These are phyloP conservation scores for Nakazawaea sp. DNA, from an alignment of 805 yeast species.

Conservation along the genomic window DNA sequence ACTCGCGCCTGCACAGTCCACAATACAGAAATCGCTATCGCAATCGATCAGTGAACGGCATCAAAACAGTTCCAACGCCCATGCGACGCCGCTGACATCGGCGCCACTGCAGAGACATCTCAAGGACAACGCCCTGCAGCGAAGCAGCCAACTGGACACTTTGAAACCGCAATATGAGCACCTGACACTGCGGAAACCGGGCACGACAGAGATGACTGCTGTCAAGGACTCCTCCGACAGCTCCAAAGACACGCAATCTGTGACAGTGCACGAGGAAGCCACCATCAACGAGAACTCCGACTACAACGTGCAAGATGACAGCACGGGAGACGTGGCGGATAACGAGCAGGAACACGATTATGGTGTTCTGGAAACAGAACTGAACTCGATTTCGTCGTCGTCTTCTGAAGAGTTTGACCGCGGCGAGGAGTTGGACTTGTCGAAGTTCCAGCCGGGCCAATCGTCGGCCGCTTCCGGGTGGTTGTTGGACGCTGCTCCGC, in stretches of 20 bases:
- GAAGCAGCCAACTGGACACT: background rate
- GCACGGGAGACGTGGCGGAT: slow-evolving; percentile 7
- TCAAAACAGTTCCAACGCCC: background rate
- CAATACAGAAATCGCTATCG: slow-evolving; percentile 24
- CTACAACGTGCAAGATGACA: slow-evolving; percentile 2
- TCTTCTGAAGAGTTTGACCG: slow-evolving; percentile 9
- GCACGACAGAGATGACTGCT: slow-evolving; percentile 23
- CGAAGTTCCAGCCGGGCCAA: slow-evolving; percentile 68
- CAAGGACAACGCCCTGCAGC: background rate
- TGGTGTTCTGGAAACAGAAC: slow-evolving; percentile 7
- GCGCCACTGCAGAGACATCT: no score
- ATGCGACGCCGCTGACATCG: no score
- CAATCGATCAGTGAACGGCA: slow-evolving; percentile 7
- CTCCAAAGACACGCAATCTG: slow-evolving; percentile 22
- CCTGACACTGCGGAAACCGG: slow-evolving; percentile 5
- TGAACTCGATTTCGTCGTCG: slow-evolving; percentile 7
- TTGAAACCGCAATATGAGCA: slow-evolving; percentile 1
- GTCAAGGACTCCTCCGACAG: slow-evolving; percentile 27
- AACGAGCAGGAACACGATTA: slow-evolving; percentile 8
- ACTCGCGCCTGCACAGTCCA: slow-evolving; percentile 25
- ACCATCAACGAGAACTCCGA: slow-evolving; percentile 16
- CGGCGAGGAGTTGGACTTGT: slow-evolving; percentile 46
- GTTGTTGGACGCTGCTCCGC: slow-evolving; percentile 52
- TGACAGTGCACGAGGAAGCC: slow-evolving; percentile 15
- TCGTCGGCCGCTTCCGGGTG: slow-evolving; percentile 57